A percentile compares a stretch with the other conserved stretches of the same genome.
phyloP scores from a whole-genome alignment of 192 early-diverging fungal species.

The Haplosporangium gracile region DNA sequence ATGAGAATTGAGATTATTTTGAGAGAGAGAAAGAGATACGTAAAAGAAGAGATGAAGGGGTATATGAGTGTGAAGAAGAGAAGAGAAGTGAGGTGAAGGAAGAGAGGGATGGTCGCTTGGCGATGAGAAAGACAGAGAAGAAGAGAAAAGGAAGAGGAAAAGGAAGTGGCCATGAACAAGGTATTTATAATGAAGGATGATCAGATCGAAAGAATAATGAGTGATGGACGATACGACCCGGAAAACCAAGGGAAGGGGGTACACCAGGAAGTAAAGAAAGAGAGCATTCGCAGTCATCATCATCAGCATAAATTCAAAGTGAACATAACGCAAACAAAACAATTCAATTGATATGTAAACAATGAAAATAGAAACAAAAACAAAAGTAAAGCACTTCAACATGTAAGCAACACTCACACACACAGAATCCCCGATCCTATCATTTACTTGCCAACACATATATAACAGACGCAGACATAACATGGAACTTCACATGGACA shows the following conservation, averaged over 20 bases:
- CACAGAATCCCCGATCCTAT: not conserved
- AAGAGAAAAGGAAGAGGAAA: not conserved
- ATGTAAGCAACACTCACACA: not conserved
- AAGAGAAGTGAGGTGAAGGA: not conserved
- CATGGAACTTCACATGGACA: not conserved
- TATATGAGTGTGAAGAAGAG: no score
- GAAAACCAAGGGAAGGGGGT: not conserved
- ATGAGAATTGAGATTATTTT: not conserved
- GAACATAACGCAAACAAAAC: not conserved
- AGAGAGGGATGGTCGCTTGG: constrained; percentile 10
- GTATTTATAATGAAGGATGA: not conserved
- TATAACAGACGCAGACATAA: not conserved
- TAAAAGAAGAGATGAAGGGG: not conserved
- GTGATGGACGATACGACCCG: not conserved
- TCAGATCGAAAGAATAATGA: not conserved
- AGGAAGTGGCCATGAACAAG: not conserved
- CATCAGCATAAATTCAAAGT: not conserved
- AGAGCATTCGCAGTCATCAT: not conserved
- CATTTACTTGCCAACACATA: not conserved
- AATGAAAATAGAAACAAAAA: not conserved
- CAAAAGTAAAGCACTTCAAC: not conserved
- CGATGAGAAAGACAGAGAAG: not conserved
- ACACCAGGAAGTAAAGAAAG: not conserved
- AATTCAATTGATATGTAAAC: not conserved
- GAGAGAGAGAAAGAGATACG: not conserved